These are phyloP conservation scores for Litchi chinensis DNA, from an alignment of 345 rosid species.

Conservation along the genomic window DNA sequence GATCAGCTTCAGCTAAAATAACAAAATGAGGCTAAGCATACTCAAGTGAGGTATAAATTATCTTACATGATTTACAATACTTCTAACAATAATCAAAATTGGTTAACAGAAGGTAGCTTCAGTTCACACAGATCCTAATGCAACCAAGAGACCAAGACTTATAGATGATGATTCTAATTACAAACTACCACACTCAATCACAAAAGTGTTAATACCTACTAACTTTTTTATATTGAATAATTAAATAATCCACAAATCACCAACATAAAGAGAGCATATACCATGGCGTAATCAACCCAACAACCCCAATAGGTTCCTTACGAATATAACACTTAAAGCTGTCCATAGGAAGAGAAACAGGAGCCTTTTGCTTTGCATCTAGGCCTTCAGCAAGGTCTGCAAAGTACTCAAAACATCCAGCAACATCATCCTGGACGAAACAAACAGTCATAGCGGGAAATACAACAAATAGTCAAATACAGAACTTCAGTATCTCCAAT, in stretches of 20 bases:
- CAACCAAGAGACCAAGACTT: neutral
- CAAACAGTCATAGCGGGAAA: constrained; percentile 26
- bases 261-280: constrained; percentile 31
- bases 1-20: neutral
- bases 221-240: too few species aligned
- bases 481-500: neutral
- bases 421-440: constrained; percentile 88
- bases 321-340: constrained; percentile 74
- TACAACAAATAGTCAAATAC: neutral
- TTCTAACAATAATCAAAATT: neutral
- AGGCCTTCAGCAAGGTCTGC: constrained; percentile 96
- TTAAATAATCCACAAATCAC: neutral
- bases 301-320: constrained; percentile 94
- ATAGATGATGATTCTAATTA: neutral
- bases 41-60: neutral
- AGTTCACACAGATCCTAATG: neutral
- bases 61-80: neutral
- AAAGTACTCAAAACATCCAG: constrained; percentile 92
- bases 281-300: constrained; percentile 97
- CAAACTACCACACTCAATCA: neutral
- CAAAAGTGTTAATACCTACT: too few species aligned
- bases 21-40: neutral
- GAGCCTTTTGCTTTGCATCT: constrained; percentile 88
- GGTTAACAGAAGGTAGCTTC: neutral
- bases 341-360: constrained; percentile 82